These are phyloP conservation scores for Lactarius vividus DNA, from an alignment of 768 basidiomycete species.

Conservation along the genomic window DNA sequence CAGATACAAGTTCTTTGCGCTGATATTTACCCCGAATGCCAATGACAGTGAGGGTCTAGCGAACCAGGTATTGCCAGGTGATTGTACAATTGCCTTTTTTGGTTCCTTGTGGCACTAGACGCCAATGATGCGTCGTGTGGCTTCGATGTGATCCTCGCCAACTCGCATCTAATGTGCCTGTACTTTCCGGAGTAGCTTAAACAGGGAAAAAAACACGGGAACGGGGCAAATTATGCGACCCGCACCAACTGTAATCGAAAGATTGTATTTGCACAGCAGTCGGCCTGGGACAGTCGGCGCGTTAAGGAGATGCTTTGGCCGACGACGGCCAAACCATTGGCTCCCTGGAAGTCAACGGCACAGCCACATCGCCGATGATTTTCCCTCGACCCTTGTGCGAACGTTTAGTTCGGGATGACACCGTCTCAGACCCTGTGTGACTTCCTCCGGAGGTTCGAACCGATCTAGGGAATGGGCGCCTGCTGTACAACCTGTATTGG, in stretches of 20 bases:
- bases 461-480: slow-evolving; percentile 12
- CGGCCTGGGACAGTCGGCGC: slow-evolving; percentile 1
- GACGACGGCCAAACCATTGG: neutral
- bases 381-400: neutral
- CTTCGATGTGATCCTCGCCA: neutral
- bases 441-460: slow-evolving; percentile 14
- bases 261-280: neutral
- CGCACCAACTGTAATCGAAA: neutral
- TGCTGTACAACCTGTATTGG: neutral
- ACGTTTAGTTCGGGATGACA: neutral
- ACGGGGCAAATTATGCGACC: neutral
- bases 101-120: neutral
- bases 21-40: neutral
- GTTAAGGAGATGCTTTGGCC: neutral
- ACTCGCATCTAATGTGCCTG: neutral
- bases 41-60: neutral
- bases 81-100: neutral
- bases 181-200: slow-evolving; percentile 2
- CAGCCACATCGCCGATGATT: slow-evolving; percentile 20
- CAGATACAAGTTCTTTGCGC: neutral
- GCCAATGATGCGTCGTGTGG: neutral
- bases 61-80: neutral
- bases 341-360: neutral
- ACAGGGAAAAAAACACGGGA: slow-evolving; percentile 10
- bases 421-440: neutral